phyloP scores from a whole-genome alignment of 2,329 filamentous ascomycete species.

The Penicillium aurantiogriseum region DNA sequence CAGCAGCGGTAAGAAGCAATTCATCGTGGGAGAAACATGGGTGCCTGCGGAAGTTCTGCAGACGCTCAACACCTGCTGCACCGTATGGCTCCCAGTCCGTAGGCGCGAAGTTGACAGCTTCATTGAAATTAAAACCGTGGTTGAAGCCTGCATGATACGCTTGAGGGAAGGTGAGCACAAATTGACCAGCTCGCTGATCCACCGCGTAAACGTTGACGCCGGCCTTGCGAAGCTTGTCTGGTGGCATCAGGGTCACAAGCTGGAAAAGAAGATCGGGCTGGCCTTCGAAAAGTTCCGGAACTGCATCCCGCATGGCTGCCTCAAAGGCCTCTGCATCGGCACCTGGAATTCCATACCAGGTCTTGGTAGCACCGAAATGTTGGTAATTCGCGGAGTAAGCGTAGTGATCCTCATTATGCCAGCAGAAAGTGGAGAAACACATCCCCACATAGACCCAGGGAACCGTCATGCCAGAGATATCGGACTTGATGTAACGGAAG shows the following conservation, averaged over 20 bases:
- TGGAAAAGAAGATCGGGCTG: constrained; percentile 96
- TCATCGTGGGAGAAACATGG: constrained; percentile 98
- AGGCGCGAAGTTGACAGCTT: constrained; percentile 97
- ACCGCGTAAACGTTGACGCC: constrained; percentile 90
- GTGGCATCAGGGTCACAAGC: constrained; percentile 90
- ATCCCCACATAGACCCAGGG: constrained; percentile 99
- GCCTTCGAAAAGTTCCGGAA: constrained; percentile 94
- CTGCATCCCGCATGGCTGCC: constrained; percentile 88
- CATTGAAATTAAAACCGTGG: constrained; percentile 98
- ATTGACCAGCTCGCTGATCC: constrained; percentile 93
- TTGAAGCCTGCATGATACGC: constrained; percentile 98
- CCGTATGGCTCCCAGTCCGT: constrained; percentile 93
- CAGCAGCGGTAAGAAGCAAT: constrained; percentile 83
- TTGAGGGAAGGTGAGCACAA: constrained; percentile 94
- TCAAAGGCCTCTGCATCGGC: constrained; percentile 94
- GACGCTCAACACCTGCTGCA: constrained; percentile 76
- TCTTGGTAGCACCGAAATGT: constrained; percentile 96
- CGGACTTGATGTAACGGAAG: constrained; percentile 95
- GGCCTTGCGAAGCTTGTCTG: constrained; percentile 87
- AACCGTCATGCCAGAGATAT: constrained; percentile 98
- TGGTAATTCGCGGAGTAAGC: constrained; percentile 98
- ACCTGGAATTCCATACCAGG: constrained; percentile 96
- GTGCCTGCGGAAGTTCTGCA: constrained; percentile 84
- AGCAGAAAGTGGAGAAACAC: constrained; percentile 99
- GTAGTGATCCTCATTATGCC: constrained; percentile 99